Evolutionary conservation across 164 flowering plant genomes (phyloP).

Genomic region (Buxus sempervirens): DNA sequence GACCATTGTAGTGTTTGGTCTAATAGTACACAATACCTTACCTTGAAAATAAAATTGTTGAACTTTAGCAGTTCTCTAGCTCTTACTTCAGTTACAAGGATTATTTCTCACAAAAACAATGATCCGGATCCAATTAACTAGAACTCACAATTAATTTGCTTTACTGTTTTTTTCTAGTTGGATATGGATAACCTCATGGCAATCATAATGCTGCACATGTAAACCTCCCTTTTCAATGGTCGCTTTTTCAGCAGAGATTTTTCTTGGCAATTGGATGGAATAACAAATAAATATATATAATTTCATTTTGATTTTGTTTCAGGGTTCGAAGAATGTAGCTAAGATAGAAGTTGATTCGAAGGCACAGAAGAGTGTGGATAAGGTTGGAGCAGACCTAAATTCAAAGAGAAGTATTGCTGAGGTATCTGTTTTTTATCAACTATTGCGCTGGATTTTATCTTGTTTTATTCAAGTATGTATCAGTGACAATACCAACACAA

Average conservation of each 20-base stretch:
- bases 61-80: no score
- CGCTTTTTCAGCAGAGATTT: neutral
- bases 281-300: neutral
- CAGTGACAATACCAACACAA: neutral
- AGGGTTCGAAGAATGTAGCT: constrained; percentile 29
- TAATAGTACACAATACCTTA: no score
- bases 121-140: no score
- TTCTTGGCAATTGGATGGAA: neutral
- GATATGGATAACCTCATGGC: no score
- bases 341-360: constrained; percentile 37
- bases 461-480: neutral
- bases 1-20: no score
- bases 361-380: constrained; percentile 34
- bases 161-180: no score
- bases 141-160: no score
- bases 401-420: constrained; percentile 34
- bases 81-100: no score
- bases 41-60: no score
- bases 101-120: no score
- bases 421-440: constrained; percentile 35
- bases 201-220: no score
- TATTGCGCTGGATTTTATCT: neutral
- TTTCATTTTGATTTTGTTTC: constrained; percentile 14
- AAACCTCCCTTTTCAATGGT: no score
- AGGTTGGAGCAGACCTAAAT: constrained; percentile 30